A percentile compares a stretch with the other conserved stretches of the same genome.
phyloP scores from a whole-genome alignment of 106 monocot species.

The Dendrobium officinale region DNA sequence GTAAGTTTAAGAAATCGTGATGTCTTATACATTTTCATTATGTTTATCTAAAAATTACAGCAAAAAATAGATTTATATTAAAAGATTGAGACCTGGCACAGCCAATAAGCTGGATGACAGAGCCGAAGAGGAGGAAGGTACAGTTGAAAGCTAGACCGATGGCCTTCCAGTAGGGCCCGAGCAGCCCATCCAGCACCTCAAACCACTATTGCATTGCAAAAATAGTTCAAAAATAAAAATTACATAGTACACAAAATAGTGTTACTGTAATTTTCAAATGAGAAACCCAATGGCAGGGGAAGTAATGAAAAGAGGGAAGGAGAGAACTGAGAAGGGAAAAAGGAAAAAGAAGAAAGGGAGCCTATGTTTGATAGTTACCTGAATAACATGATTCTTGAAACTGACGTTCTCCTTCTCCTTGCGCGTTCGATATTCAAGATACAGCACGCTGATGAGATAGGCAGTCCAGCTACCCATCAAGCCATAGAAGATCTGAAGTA shows the following conservation, averaged over 20 bases:
- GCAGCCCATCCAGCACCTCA: slow-evolving; percentile 66
- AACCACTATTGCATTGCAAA: slow-evolving; percentile 46
- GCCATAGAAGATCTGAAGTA: slow-evolving; percentile 57
- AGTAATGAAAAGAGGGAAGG: too few species aligned
- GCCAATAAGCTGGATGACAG: slow-evolving; percentile 52
- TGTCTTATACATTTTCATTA: too few species aligned
- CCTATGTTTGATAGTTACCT: slow-evolving; percentile 7
- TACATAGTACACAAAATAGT: not conserved
- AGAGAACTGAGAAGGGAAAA: not conserved
- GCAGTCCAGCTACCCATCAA: slow-evolving; percentile 65
- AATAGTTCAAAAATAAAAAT: not conserved
- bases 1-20: too few species aligned
- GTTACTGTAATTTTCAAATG: not conserved
- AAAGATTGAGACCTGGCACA: slow-evolving; percentile 12
- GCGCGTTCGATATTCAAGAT: slow-evolving; percentile 48
- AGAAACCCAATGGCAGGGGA: not conserved
- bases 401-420: slow-evolving; percentile 62
- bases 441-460: slow-evolving; percentile 60
- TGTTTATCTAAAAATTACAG: not conserved
- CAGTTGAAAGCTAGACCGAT: slow-evolving; percentile 68
- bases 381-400: slow-evolving; percentile 62
- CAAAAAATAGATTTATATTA: not conserved
- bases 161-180: slow-evolving; percentile 73
- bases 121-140: slow-evolving; percentile 77
- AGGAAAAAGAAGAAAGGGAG: not conserved